Base-by-base conservation (phyloP, 2,329 filamentous ascomycete species). In the Biscogniauxia mediterranea region DNA sequence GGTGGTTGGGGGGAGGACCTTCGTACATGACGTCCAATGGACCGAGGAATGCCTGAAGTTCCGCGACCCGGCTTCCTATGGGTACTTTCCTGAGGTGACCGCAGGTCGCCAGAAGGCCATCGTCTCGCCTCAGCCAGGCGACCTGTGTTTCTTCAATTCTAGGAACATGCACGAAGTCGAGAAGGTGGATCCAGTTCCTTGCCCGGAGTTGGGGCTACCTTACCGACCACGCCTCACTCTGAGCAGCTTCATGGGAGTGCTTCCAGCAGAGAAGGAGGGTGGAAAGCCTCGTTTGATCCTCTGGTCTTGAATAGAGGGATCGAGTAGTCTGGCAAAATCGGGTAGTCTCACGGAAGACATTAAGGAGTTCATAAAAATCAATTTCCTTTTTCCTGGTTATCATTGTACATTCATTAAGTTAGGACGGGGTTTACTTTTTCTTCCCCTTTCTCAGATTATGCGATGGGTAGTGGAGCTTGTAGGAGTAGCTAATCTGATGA, bases 161-260 rank as follows among this genome's bases (percentile, higher is more conserved):
- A 23, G 52, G 20, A 54, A 54, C 23, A 54, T 54, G 52, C 52
- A 54, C 23, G 19, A 54, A 13, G 52, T 54, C 23, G 49, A n/a
- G 7, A 51, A 51, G 49, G 49, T 51, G 49, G n/a, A 51, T 8
- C 32, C 32, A 9, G 13, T 15, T 9, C 32, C 32, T 38, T 38
- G 32, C 32, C 32, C 32, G 2, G 32, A 38, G 32, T 15, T 38
- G 13, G 32, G 32, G 32, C 32, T 38, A 38, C 32, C 32, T 3
- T 38, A 38, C 32, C 32, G 32, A 9, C 32, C 32, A 15, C 49
- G 49, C n/a, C 17, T 51, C 17, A 51, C 49, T 19, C 49, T 51
- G 49, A 21, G n/a, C 17, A 51, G 49, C 49, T 51, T 51, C 49
- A 51, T 51, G n/a, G 49, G 49, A 8, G 11, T 51, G 49, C 11